Evolutionary conservation across 352 stramenopile species (phyloP).

Genomic region (Pythium brassicae): DNA sequence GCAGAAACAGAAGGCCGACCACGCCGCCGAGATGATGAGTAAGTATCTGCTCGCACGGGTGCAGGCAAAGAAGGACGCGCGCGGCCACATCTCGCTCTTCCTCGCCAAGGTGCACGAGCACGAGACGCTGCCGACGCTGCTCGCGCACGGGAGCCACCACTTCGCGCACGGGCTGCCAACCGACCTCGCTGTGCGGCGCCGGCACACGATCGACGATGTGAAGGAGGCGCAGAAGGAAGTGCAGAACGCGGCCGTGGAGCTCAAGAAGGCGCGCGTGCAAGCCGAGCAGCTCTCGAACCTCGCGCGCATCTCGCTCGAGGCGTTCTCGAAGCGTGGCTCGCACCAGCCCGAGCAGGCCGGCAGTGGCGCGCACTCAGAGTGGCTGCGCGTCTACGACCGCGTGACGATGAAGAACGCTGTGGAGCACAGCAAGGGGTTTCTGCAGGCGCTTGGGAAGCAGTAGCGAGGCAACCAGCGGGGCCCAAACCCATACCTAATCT

Average conservation of each 20-base stretch:
- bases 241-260: constrained; percentile 50
- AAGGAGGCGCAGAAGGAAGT: constrained; percentile 73
- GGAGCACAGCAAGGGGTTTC: constrained; percentile 58
- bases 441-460: constrained; percentile 22
- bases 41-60: constrained; percentile 76
- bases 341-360: constrained; percentile 1
- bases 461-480: neutral
- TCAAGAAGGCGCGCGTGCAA: constrained; percentile 70
- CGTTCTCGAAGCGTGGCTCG: constrained; percentile 32
- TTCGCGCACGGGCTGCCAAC: constrained; percentile 27
- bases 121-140: constrained; percentile 47
- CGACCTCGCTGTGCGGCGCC: constrained; percentile 57
- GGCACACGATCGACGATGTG: constrained; percentile 78
- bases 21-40: constrained; percentile 36
- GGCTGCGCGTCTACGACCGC: constrained; percentile 63
- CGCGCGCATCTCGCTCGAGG: constrained; percentile 61
- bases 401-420: constrained; percentile 63
- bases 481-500: neutral
- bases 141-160: constrained; percentile 17
- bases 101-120: constrained; percentile 71
- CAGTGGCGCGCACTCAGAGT: constrained; percentile 26
- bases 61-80: constrained; percentile 50
- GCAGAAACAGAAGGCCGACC: neutral
- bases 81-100: constrained; percentile 39
- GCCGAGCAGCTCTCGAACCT: constrained; percentile 74